Evolutionary conservation across 2,329 filamentous ascomycete genomes (phyloP), one percentile per base, ranked within the genome.

Genomic region (Dothideomycetidae sp.): DNA sequence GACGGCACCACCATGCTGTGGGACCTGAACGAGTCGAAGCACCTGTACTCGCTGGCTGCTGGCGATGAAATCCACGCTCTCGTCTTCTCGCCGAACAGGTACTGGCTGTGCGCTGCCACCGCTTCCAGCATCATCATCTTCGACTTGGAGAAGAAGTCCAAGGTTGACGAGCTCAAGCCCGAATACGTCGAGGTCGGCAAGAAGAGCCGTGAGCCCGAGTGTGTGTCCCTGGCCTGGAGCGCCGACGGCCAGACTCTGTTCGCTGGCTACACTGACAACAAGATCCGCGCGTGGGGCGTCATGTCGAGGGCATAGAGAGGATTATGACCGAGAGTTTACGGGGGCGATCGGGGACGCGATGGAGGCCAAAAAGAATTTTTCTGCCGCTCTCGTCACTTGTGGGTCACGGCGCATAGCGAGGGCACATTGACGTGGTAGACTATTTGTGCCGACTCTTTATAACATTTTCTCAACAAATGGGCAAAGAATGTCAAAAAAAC

Each of bases 101-200:
- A 98, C 84, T 98, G 90, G 90, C 80, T 98, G 55, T 98, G 90
- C 77, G 90, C 90, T 62, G 90, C 90, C 63, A 98, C 90, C 49
- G 75, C 84, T 62, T 83, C 76, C 71, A 85, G 78, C 76, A 96
- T 98, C 77, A 94, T 94, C 77, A 96, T 98, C 76, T 98, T 98
- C 72, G 90, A 98, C 62, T 78, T 98, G 54, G 90, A 98, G 84
- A 98, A 98, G 86, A 98, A 98, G 86, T 92, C 80, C 81, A 96
- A 94, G 81, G 88, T 96, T 61, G 88, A 96, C 59, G 90, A 96
- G 78, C 79, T 98, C 67, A 94, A 93, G 81, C 88, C 88, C 53
- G 90, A 98, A 67, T 93, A 90, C 73, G 73, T 85, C 61, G 75
- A 85, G 63, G 80, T 85, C 63, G 83, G 86, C 72, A 93, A 93